Evolutionary conservation across 176 grass and related monocot species (phyloP).

Genomic region (bread wheat (Triticum aestivum)): DNA sequence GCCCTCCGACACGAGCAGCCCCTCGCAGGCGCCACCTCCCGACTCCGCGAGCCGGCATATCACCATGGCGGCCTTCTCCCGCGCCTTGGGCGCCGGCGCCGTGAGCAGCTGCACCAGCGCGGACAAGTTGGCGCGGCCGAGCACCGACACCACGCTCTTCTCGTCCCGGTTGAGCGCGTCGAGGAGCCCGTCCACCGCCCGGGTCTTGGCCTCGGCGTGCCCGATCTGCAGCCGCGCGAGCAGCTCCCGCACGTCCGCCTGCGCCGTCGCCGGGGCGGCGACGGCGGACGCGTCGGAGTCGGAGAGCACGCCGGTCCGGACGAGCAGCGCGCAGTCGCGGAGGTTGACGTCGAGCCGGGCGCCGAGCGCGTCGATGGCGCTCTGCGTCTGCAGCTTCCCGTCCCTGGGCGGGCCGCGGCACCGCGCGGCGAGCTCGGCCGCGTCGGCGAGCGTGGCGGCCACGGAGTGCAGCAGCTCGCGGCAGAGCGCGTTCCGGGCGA

Average conservation of each 20-base stretch:
- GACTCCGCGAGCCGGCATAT: conserved; percentile 59
- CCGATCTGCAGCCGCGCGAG: conserved; percentile 92
- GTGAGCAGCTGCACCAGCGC: conserved; percentile 84
- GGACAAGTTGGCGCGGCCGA: conserved; percentile 65
- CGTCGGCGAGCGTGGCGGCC: conserved; percentile 51
- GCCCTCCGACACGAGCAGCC: conserved; percentile 69
- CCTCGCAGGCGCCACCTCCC: conserved; percentile 49
- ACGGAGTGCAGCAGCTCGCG: conserved; percentile 77
- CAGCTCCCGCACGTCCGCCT: conserved; percentile 66
- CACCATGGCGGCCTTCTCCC: conserved; percentile 75
- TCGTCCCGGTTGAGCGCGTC: conserved; percentile 61
- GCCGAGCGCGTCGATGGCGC: conserved; percentile 73
- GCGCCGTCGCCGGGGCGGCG: background rate
- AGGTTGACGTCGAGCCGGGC: conserved; percentile 77
- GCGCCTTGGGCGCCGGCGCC: conserved; percentile 49
- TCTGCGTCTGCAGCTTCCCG: conserved; percentile 80
- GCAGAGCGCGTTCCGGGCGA: conserved; percentile 76
- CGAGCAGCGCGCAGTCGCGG: conserved; percentile 77
- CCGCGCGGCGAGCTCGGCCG: conserved; percentile 35
- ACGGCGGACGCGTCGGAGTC: conserved; percentile 36
- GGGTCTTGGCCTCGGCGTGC: conserved; percentile 65
- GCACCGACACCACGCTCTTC: conserved; percentile 50
- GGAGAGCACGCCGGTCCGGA: conserved; percentile 78
- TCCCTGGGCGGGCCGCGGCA: conserved; percentile 25
- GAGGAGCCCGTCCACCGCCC: conserved; percentile 66